Evolutionary conservation across 352 stramenopile genomes (phyloP), one percentile per base, ranked within the genome.

Genomic region (Halophytophthora polymorphica): DNA sequence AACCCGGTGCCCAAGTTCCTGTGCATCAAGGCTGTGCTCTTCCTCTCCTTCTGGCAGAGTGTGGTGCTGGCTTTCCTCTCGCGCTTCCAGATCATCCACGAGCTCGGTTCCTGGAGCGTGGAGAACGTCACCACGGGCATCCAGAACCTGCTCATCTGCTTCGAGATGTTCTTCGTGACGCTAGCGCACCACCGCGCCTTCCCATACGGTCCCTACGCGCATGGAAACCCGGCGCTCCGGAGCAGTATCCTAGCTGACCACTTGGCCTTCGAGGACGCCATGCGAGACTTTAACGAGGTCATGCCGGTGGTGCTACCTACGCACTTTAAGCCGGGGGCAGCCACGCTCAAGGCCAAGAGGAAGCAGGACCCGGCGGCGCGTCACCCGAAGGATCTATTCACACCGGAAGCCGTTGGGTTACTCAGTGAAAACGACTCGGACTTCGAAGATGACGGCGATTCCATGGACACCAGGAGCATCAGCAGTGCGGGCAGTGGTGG

Each of bases 21-120:
- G 21, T 98, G 93, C 54, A 98, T 99, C 69, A 99, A 99, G 66
- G 96, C 92, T 6, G 90, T 99, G 50, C 71, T 99, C n/a, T 99
- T 99, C 65, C 70, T 99, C 19, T 98, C 93, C 6, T 99, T 98
- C 73, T 99, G 97, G 97, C 97, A 99, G 70, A 95, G 86, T 59
- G 86, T 97, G 47, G 79, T 96, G 56, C 79, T 97, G 29, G 88
- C 88, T 2, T 93, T 95, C 49, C 78, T 97, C 41, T 93, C 84
- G 23, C 78, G 83, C 3, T 89, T 96, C 54, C 64, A 93, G 48
- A 86, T 96, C 44, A 92, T 97, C 36, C 88, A 96, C 50, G 72
- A 95, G 33, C 71, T 97, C n/a, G 88, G 89, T 17, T 88, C 77
- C 0, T 98, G 91, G 91, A 97, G 85, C 29, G 83, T 94, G 1